These are phyloP conservation scores for Kwoniella mangroviensis DNA, from an alignment of 768 basidiomycete species.

Conservation along the genomic window DNA sequence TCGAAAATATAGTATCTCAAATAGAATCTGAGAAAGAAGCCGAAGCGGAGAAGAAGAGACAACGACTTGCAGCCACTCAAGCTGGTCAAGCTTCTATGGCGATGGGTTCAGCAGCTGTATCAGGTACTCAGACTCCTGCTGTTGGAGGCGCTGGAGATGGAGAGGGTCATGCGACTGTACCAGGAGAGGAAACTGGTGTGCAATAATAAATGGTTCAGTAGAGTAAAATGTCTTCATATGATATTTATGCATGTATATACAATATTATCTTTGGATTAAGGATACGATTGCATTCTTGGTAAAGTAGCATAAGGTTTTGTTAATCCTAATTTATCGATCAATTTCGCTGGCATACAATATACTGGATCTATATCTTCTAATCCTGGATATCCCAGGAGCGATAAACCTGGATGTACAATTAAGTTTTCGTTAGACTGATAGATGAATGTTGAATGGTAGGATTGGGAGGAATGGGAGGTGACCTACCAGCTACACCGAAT, in stretches of 20 bases:
- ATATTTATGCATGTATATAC: slow-evolving; percentile 23
- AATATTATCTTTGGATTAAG: slow-evolving; percentile 15
- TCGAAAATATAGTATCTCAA: slow-evolving; percentile 86
- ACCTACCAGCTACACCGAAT: slow-evolving; percentile 83
- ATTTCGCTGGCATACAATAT: slow-evolving; percentile 86
- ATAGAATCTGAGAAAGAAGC: slow-evolving; percentile 97
- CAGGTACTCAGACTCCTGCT: slow-evolving; percentile 28
- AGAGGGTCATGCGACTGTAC: slow-evolving; percentile 34
- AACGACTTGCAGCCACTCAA: slow-evolving; percentile 79
- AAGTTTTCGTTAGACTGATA: not conserved
- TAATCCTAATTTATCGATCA: slow-evolving; percentile 74
- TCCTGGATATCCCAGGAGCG: slow-evolving; percentile 82
- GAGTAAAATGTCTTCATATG: not conserved
- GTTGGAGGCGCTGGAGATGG: slow-evolving; percentile 13
- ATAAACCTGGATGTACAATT: slow-evolving; percentile 66
- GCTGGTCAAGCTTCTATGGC: slow-evolving; percentile 53
- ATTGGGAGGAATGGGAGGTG: not conserved
- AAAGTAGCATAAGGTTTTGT: slow-evolving; percentile 40
- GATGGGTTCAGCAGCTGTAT: slow-evolving; percentile 31
- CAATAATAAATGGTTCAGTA: slow-evolving; percentile 35
- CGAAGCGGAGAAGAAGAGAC: slow-evolving; percentile 95
- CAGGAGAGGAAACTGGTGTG: slow-evolving; percentile 38
- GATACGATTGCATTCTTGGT: slow-evolving; percentile 31
- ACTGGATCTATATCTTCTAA: slow-evolving; percentile 87
- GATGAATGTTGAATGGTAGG: too few species aligned